These are phyloP conservation scores for Chalciporus sphaerocephalus DNA, from an alignment of 768 basidiomycete species.

Conservation along the genomic window DNA sequence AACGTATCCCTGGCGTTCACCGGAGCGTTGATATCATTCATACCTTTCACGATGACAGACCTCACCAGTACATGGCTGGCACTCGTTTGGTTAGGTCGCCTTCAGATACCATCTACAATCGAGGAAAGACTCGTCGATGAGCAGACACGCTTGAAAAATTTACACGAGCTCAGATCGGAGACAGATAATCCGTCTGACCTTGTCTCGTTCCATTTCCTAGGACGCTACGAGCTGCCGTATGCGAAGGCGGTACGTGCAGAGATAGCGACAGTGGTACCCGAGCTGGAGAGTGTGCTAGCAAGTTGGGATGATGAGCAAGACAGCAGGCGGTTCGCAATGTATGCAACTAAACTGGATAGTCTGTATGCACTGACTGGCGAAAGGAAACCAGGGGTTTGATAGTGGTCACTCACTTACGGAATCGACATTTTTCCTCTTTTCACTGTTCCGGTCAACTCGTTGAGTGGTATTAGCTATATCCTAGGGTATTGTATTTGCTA, in stretches of 20 bases:
- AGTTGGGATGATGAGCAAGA: constrained; percentile 30
- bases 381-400: background rate
- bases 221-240: constrained; percentile 19
- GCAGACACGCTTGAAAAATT: constrained; percentile 27
- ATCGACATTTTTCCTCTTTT: background rate
- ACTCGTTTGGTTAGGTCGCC: constrained; percentile 35
- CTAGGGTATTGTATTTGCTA: constrained; percentile 9
- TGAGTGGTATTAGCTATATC: background rate
- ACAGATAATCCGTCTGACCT: constrained; percentile 26
- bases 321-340: constrained; percentile 23
- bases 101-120: constrained; percentile 33
- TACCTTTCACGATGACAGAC: constrained; percentile 47
- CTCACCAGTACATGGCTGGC: constrained; percentile 48
- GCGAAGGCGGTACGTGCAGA: constrained; percentile 17
- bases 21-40: constrained; percentile 40
- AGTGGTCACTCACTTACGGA: too few relatives aligned
- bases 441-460: background rate
- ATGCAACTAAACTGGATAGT: constrained; percentile 26
- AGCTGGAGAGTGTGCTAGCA: constrained; percentile 15
- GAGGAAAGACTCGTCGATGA: constrained; percentile 38
- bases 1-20: constrained; percentile 47
- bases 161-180: constrained; percentile 18
- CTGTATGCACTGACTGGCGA: constrained; percentile 15
- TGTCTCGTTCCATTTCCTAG: constrained; percentile 25
- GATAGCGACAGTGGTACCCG: constrained; percentile 9